Evolutionary conservation across 345 rosid species (phyloP).

Genomic region (Lenwebbia sp.): DNA sequence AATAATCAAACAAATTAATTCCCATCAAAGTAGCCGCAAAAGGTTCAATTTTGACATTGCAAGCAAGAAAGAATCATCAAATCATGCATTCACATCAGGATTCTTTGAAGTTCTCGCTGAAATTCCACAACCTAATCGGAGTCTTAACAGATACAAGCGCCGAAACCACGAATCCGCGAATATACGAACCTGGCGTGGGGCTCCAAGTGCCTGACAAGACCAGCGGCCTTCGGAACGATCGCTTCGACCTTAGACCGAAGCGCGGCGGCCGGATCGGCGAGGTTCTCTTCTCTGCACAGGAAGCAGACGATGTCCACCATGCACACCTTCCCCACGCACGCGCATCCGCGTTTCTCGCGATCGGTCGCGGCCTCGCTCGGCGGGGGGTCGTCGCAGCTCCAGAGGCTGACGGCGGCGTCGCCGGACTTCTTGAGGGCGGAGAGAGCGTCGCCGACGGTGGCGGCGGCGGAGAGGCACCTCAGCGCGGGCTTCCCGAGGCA

Average conservation of each 20-base stretch:
- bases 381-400: conserved; percentile 37
- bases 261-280: conserved; percentile 24
- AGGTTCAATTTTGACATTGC: not conserved
- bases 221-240: conserved; percentile 17
- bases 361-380: not conserved
- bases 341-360: conserved; percentile 10
- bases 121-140: not conserved
- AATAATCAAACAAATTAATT: not conserved
- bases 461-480: conserved; percentile 32
- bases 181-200: conserved; percentile 36
- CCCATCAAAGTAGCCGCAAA: not conserved
- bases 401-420: conserved; percentile 37
- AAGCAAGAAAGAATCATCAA: not conserved
- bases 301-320: conserved; percentile 53
- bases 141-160: not conserved
- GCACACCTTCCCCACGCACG: conserved; percentile 61
- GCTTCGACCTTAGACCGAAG: conserved; percentile 28
- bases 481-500: conserved; percentile 67
- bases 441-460: conserved; percentile 57
- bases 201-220: conserved; percentile 36
- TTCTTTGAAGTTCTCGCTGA: not conserved
- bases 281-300: conserved; percentile 38
- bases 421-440: conserved; percentile 26
- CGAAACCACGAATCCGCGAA: not conserved
- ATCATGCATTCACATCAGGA: not conserved